Conservation (phyloP, 2,329 filamentous ascomycete species). For the Aureobasidium melanogenum region DNA sequence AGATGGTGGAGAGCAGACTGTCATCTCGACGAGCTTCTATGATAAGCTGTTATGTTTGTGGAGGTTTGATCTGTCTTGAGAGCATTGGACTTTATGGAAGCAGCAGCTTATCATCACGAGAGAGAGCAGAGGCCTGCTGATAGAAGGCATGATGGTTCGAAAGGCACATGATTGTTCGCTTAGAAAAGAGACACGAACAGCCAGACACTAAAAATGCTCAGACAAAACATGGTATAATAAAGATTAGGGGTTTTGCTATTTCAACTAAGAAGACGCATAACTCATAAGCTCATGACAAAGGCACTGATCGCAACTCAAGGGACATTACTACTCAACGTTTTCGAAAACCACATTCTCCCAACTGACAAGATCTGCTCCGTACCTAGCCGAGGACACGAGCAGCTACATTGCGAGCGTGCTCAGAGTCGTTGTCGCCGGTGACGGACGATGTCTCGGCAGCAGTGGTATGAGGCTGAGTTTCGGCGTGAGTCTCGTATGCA, state of each 20-base stretch:
- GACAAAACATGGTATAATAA: neutral
- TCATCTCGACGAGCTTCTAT: slow-evolving; percentile 70
- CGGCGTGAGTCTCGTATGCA: neutral
- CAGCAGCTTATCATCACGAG: neutral
- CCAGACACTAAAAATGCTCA: neutral
- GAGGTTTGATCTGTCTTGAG: slow-evolving; percentile 23
- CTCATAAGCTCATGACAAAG: slow-evolving; percentile 8
- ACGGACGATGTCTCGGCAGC: slow-evolving; percentile 6
- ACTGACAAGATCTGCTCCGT: neutral
- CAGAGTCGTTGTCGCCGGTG: neutral
- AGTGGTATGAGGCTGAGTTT: neutral
- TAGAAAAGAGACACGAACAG: neutral
- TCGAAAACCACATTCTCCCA: neutral
- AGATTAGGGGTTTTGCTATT: slow-evolving; percentile 5
- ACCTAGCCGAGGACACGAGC: neutral
- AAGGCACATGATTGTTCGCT: too few relatives aligned
- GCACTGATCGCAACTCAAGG: neutral
- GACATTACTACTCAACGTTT: neutral
- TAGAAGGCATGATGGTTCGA: neutral
- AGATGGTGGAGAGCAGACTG: slow-evolving; percentile 26
- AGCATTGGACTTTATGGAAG: neutral
- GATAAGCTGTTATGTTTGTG: slow-evolving; percentile 63
- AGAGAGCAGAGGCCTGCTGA: neutral
- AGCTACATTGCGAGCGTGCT: neutral
- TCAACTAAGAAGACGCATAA: slow-evolving; percentile 10